phyloP scores from a whole-genome alignment of 129 eudicot species.

The Flaveria robusta region DNA sequence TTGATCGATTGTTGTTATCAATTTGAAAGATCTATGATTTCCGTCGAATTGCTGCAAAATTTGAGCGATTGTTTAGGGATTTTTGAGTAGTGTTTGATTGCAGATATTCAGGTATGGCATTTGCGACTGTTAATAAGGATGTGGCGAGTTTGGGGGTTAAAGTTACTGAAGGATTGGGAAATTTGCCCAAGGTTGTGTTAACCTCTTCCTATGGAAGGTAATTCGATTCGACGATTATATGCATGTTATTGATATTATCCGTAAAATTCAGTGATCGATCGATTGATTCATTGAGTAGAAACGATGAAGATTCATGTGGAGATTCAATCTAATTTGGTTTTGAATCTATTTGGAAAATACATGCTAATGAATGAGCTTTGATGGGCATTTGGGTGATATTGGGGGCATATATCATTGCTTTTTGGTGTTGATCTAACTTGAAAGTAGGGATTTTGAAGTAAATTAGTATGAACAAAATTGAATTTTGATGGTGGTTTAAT shows the following conservation, averaged over 20 bases:
- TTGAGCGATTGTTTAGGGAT: slow-evolving; percentile 3
- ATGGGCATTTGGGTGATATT: neutral
- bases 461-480: neutral
- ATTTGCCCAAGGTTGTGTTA: slow-evolving; percentile 77
- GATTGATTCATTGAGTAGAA: neutral
- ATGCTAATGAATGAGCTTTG: neutral
- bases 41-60: slow-evolving; percentile 4
- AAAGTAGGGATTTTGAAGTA: neutral
- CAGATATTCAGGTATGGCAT: slow-evolving; percentile 62
- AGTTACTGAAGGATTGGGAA: slow-evolving; percentile 70
- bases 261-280: neutral
- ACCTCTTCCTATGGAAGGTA: slow-evolving; percentile 86
- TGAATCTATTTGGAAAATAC: neutral
- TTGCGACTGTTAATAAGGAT: slow-evolving; percentile 53
- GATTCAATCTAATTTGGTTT: slow-evolving; percentile 20
- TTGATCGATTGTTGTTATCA: neutral
- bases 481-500: neutral
- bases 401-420: neutral
- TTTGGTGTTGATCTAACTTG: slow-evolving; percentile 5
- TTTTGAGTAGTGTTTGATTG: neutral
- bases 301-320: neutral
- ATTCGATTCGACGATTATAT: neutral
- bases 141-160: slow-evolving; percentile 50
- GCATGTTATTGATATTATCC: neutral
- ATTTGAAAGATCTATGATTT: neutral